Base-by-base conservation (phyloP, 23 red algal genomes). In the Rhodosorus marinus region DNA sequence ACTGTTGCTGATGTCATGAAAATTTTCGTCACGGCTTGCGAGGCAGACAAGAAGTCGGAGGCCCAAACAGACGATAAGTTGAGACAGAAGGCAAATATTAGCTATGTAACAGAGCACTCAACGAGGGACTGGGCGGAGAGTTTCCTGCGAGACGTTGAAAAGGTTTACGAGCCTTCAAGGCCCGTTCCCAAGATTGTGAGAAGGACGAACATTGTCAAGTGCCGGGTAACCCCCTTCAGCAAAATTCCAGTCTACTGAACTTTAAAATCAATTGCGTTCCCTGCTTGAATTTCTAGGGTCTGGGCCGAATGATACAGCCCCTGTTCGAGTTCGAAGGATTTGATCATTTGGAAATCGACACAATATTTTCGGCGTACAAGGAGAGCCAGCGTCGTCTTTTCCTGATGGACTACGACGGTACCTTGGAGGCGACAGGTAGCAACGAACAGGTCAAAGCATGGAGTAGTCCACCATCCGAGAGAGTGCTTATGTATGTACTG, bases 401-500 rank as follows among this genome's bases (percentile, higher is more conserved):
- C 56, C 51, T 98, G 45, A 81, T 98, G 35, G 90, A 98, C 52
- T 98, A 98, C 32, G 90, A 98, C 47, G 90, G 90, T 15, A 98
- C 90, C 24, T 72, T 98, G 6, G 86, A 79, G 14, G 43, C 59
- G 3, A 81, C 52, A n/a, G n/a, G n/a, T n/a, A n/a, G n/a, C n/a
- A n/a, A n/a, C 6, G 65, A 59, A 14, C 32, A 11, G 6, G n/a
- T n/a, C n/a, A 31, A 54, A 15, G 2, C 51, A 31, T n/a, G n/a
- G n/a, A n/a, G n/a, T n/a, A n/a, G n/a, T n/a, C n/a, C 54, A 36
- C 14, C 54, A 59, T 25, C n/a, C n/a, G n/a, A n/a, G n/a, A n/a
- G n/a, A n/a, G n/a, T n/a, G n/a, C n/a, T n/a, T n/a, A n/a, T n/a
- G n/a, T n/a, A n/a, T n/a, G n/a, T n/a, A n/a, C n/a, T n/a, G n/a